These are phyloP conservation scores for Takashimella tepidaria DNA, from an alignment of 1,284 basidiomycete species.

Conservation along the genomic window DNA sequence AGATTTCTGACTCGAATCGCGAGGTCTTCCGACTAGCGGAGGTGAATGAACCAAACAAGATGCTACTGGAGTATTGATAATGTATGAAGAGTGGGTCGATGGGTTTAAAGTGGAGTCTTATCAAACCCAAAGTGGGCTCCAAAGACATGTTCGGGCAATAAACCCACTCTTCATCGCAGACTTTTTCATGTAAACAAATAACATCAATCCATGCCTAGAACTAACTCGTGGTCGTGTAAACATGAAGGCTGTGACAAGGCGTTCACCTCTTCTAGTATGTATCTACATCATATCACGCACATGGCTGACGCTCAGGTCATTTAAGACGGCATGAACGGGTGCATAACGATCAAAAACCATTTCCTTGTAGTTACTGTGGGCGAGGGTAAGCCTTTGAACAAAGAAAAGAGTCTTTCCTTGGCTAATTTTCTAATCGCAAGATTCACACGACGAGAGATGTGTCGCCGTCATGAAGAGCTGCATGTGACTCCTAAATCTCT, in stretches of 20 bases:
- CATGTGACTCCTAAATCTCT: constrained; percentile 11
- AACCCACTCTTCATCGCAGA: background rate
- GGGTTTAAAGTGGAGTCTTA: background rate
- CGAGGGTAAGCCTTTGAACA: too few species aligned
- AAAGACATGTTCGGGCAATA: background rate
- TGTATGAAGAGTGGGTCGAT: background rate
- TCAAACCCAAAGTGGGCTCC: background rate
- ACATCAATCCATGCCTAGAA: constrained; percentile 4
- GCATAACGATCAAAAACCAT: constrained; percentile 7
- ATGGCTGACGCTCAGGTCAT: constrained; percentile 3
- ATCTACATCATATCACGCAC: background rate
- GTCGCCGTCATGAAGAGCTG: constrained; percentile 11
- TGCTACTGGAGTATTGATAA: too few species aligned
- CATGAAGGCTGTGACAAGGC: constrained; percentile 9
- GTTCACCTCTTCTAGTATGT: constrained; percentile 8
- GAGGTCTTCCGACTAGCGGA: too few species aligned
- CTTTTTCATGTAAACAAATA: background rate
- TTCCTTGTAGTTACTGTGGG: constrained; percentile 10
- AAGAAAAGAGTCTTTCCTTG: background rate
- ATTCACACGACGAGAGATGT: constrained; percentile 10
- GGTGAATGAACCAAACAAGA: too few species aligned
- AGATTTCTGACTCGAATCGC: too few species aligned
- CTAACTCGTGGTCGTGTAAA: background rate
- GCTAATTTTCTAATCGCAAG: too few species aligned
- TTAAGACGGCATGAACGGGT: constrained; percentile 11